Conservation (phyloP, 768 basidiomycete genomes). For the Amanita rimosa region DNA sequence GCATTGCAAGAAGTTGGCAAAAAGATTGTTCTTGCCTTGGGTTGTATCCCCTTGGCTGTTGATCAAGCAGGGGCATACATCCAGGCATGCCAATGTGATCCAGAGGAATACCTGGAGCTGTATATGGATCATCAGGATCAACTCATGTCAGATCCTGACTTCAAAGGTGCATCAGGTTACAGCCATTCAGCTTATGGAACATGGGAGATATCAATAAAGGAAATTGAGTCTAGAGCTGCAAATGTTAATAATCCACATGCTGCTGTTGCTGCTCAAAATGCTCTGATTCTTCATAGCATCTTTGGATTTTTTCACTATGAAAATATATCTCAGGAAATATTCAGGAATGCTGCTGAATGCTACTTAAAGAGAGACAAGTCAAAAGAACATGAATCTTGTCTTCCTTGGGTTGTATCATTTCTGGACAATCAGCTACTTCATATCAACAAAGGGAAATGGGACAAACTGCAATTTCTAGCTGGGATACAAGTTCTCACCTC, state of each 20-base stretch:
- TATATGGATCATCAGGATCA: conserved; percentile 3
- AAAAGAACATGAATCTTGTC: neutral
- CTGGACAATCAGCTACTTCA: neutral
- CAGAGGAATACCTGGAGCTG: conserved; percentile 8
- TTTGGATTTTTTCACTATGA: conserved; percentile 13
- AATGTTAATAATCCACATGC: neutral
- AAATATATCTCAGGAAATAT: conserved; percentile 9
- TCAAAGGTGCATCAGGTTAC: conserved; percentile 10
- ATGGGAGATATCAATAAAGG: conserved; percentile 12
- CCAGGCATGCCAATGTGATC: conserved; percentile 7
- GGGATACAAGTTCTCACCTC: conserved; percentile 10
- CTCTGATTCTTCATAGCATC: conserved; percentile 10
- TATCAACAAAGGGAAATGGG: conserved; percentile 4
- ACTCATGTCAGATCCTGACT: conserved; percentile 6
- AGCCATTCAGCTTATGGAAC: conserved; percentile 10
- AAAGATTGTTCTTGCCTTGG: conserved; percentile 6
- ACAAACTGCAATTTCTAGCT: conserved; percentile 7
- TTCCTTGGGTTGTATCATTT: neutral
- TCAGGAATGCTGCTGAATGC: conserved; percentile 7
- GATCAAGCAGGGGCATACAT: conserved; percentile 13
- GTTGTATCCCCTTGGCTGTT: conserved; percentile 7
- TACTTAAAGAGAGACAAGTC: neutral
- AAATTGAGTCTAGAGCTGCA: conserved; percentile 7
- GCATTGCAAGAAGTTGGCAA: neutral
- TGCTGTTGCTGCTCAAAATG: conserved; percentile 7